These are phyloP conservation scores for Lepidium africanum DNA, from an alignment of 345 rosid genomes.

Conservation along the genomic window DNA sequence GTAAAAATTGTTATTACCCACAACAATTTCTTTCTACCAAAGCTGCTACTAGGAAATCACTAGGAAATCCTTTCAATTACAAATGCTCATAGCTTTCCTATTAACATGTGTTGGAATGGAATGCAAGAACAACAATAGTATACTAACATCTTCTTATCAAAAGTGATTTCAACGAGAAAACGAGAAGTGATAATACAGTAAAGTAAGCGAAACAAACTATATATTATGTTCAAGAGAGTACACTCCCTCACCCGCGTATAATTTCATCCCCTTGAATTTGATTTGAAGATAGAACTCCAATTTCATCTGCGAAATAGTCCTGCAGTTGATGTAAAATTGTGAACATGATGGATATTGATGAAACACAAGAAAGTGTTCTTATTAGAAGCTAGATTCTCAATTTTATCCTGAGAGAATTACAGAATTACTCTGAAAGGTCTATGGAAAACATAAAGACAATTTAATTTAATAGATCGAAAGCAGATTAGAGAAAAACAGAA, in stretches of 20 bases:
- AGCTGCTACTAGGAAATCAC: neutral
- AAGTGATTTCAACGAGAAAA: neutral
- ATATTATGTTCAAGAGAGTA: no score
- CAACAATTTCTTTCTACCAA: neutral
- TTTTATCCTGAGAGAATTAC: neutral
- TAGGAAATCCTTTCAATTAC: neutral
- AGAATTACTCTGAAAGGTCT: neutral
- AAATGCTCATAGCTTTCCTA: neutral
- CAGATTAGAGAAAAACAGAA: neutral
- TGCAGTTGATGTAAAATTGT: conserved; percentile 25
- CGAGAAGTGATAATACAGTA: no score
- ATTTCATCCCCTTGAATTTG: conserved; percentile 83
- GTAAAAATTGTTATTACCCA: neutral
- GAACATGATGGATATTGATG: neutral
- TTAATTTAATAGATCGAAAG: neutral
- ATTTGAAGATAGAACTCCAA: conserved; percentile 87
- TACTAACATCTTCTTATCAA: neutral
- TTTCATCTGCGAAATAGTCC: conserved; percentile 90
- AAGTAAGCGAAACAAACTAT: no score
- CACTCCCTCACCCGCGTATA: conserved; percentile 95
- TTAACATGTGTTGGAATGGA: conserved; percentile 1
- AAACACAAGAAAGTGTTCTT: neutral
- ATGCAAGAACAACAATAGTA: neutral
- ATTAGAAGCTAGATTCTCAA: neutral
- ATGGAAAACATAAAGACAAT: neutral